A percentile compares a stretch with the other conserved stretches of the same genome.
Conservation (phyloP, 2,329 filamentous ascomycete species). For the Pseudogymnoascus sp. region DNA sequence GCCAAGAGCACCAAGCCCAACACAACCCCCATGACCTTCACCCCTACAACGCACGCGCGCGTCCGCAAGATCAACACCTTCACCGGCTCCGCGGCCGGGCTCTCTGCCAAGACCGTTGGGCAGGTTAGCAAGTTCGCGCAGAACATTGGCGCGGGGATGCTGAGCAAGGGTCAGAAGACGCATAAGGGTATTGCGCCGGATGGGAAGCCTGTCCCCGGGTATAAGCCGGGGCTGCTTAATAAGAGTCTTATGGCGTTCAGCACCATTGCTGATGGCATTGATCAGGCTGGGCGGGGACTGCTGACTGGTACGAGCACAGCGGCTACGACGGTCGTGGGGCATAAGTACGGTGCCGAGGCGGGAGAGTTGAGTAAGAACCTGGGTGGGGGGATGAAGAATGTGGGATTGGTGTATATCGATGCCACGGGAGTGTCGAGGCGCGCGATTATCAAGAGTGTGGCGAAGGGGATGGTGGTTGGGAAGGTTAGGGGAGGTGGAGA, state of each 20-base stretch:
- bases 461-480: conserved; percentile 90
- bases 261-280: conserved; percentile 87
- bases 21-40: conserved; percentile 77
- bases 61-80: conserved; percentile 87
- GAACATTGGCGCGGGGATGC: conserved; percentile 71
- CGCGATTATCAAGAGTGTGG: conserved; percentile 88
- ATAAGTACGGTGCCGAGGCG: conserved; percentile 81
- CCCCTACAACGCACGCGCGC: conserved; percentile 71
- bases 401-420: conserved; percentile 94
- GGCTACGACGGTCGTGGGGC: conserved; percentile 79
- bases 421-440: conserved; percentile 83
- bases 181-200: conserved; percentile 59
- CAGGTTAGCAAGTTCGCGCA: conserved; percentile 78
- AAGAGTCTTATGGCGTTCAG: conserved; percentile 95
- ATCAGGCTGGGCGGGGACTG: conserved; percentile 73
- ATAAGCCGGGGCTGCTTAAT: conserved; percentile 89
- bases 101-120: conserved; percentile 81
- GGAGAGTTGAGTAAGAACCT: conserved; percentile 67
- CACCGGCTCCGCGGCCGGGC: conserved; percentile 65
- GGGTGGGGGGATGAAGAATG: conserved; percentile 86
- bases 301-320: conserved; percentile 66
- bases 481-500: conserved; percentile 66
- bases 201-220: conserved; percentile 49
- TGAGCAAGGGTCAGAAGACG: conserved; percentile 51
- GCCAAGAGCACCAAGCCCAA: conserved; percentile 70